Evolutionary conservation across 139 green algal genomes (phyloP).

Genomic region (Spirogloea muscicola): DNA sequence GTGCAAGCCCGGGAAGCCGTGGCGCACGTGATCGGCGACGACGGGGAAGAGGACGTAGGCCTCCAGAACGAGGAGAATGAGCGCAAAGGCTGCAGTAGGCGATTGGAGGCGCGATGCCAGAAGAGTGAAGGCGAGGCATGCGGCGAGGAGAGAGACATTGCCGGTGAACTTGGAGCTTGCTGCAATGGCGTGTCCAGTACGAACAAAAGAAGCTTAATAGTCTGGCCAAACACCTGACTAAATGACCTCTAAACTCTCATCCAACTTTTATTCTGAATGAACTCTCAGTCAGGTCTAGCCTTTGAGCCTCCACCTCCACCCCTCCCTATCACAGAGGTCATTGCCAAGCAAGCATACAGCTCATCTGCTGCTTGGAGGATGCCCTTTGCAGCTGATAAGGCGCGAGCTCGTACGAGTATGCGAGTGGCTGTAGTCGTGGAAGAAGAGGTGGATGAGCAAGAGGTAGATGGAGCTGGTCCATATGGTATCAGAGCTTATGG

Average conservation of each 20-base stretch:
- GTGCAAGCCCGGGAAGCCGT: constrained; percentile 27
- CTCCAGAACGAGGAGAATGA: constrained; percentile 70
- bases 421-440: constrained; percentile 77
- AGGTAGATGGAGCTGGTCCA: constrained; percentile 60
- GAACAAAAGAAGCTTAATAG: too few species aligned
- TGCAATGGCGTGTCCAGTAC: background rate
- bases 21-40: constrained; percentile 59
- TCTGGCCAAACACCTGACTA: too few species aligned
- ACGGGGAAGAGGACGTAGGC: constrained; percentile 70
- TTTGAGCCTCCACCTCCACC: too few species aligned
- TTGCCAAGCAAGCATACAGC: too few species aligned
- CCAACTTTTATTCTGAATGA: too few species aligned
- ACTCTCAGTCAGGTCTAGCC: too few species aligned
- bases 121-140: constrained; percentile 70
- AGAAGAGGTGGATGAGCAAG: constrained; percentile 70
- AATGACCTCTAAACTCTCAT: too few species aligned
- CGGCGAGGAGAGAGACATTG: constrained; percentile 67
- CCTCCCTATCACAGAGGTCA: too few species aligned
- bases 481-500: constrained; percentile 75
- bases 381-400: background rate
- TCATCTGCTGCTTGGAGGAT: background rate
- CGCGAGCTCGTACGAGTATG: background rate
- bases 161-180: constrained; percentile 51
- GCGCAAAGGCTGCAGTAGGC: constrained; percentile 57
- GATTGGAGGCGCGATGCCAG: constrained; percentile 66